These are phyloP conservation scores for Aspergillus biplanus DNA, from an alignment of 495 filamentous ascomycete species.

Conservation along the genomic window DNA sequence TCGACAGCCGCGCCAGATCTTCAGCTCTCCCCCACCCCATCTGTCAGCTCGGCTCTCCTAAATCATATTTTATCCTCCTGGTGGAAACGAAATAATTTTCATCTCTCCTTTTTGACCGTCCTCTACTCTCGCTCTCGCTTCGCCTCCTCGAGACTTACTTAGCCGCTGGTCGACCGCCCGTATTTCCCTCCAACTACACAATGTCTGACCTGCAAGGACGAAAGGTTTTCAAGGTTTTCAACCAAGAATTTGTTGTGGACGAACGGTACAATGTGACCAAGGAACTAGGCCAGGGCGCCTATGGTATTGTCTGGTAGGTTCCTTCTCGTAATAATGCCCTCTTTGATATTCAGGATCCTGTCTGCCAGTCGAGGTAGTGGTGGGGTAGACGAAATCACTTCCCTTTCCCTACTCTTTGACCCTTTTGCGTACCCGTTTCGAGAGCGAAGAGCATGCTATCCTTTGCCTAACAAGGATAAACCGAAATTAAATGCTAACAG, in stretches of 20 bases:
- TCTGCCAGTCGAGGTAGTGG: not conserved
- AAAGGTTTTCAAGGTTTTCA: conserved; percentile 99
- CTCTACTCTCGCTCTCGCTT: conserved; percentile 15
- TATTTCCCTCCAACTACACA: conserved; percentile 20
- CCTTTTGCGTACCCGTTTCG: conserved; percentile 2
- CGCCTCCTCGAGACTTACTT: conserved; percentile 7
- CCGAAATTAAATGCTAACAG: conserved; percentile 8
- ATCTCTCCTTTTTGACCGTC: conserved; percentile 9
- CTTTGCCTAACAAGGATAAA: not conserved
- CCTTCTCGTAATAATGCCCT: not conserved
- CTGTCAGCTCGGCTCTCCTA: conserved; percentile 9
- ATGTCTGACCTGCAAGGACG: conserved; percentile 84
- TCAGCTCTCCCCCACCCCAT: conserved; percentile 17
- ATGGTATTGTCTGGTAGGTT: conserved; percentile 96
- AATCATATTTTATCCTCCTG: conserved; percentile 15
- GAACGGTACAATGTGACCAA: conserved; percentile 98
- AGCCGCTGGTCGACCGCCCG: conserved; percentile 22
- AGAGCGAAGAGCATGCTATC: not conserved
- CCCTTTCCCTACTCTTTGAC: not conserved
- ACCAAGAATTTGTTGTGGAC: conserved; percentile 98
- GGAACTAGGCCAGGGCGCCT: conserved; percentile 96
- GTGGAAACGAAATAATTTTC: conserved; percentile 2
- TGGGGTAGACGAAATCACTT: not conserved
- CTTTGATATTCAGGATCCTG: not conserved
- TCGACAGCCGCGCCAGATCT: conserved; percentile 9